Evolutionary conservation across 805 yeast genomes (phyloP), one percentile per base, ranked within the genome.

Genomic region (Monosporozyma siamensis): DNA sequence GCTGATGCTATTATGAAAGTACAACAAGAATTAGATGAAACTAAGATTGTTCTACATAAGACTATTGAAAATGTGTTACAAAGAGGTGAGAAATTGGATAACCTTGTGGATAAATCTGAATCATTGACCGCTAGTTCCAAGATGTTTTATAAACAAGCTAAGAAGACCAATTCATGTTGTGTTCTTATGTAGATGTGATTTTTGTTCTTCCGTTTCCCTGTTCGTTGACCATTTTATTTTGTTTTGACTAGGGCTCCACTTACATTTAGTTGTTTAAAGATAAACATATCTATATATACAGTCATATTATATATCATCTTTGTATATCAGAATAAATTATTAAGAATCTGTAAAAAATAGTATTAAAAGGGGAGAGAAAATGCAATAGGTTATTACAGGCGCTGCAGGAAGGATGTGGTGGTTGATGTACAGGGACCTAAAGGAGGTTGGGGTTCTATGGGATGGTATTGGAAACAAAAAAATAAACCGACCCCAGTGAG

Each of bases 1-100:
- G 97, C 97, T 0, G 99, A 92, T 63, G 82, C 96, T 9, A 79
- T 92, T 48, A 82, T 92, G 95, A 84, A 82, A 63, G 98, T 92
- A 18, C 98, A 92, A 69, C 95, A 88, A 60, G 98, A 92, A 65
- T 75, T 92, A 55, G 98, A 92, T 64, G 98, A 92, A 61, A 92
- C 98, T 29, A 92, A 92, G 70, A 86, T 90, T 54, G 95, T 89
- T 32, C 71, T 92, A 56, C 97, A 92, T 67, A 89, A 90, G 68
- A 88, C 97, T 38, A 90, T 92, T 52, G 97, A 92, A 65, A 74
- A 82, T 48, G 96, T 92, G 7, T 73, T 92, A 60, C 94, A 87
- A 64, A 78, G 99, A 63, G 98, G 98, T 40, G 99, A 92, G 65
- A 88, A 88, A 58, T 75, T 92, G 56, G 98, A 92, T 60, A 74